Evolutionary conservation across 306 rosid genomes (phyloP), one percentile per base, ranked within the genome.

Genomic region (Dalbergia cultrata): DNA sequence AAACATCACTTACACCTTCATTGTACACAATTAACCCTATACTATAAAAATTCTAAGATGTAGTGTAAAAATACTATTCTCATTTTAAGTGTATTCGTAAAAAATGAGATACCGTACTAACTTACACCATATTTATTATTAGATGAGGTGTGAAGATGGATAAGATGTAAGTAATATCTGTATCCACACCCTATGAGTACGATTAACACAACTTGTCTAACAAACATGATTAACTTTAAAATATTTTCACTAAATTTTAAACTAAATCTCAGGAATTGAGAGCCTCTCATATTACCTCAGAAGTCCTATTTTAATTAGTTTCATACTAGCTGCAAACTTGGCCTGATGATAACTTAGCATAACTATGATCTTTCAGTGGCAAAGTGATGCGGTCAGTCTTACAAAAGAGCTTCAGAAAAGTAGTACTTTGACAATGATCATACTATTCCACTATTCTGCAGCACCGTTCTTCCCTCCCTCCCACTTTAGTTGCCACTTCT

Each of bases 401-500:
- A 52, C 58, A 52, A 52, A 52, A 52, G 13, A 16, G 58, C 18
- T n/a, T 52, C 17, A 16, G 8, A 52, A 52, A 52, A 5, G 17
- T n/a, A 5, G 57, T n/a, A 4, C 2, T 54, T 7, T 54, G 21
- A 54, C 60, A 54, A 7, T 54, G 21, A 54, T n/a, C 60, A 54
- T 54, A 54, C 9, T n/a, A 18, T 54, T 54, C 60, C 70, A 43
- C 69, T 56, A 58, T 67, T 58, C 67, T 74, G 60, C 65, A 37
- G 21, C 59, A 67, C 41, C 8, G 9, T 47, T 45, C 45, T 13
- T 37, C 58, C 57, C 72, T 78, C 83, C 57, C 71, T 73, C 76
- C 72, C 43, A 67, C 80, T 79, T 78, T 26, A 67, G 45, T 77
- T 10, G 45, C 57, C 75, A 84, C 35, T 88, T 74, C 78, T 71